Base-by-base conservation (phyloP, 805 yeast genomes). In the Ogataea nakhonphanomensis region DNA sequence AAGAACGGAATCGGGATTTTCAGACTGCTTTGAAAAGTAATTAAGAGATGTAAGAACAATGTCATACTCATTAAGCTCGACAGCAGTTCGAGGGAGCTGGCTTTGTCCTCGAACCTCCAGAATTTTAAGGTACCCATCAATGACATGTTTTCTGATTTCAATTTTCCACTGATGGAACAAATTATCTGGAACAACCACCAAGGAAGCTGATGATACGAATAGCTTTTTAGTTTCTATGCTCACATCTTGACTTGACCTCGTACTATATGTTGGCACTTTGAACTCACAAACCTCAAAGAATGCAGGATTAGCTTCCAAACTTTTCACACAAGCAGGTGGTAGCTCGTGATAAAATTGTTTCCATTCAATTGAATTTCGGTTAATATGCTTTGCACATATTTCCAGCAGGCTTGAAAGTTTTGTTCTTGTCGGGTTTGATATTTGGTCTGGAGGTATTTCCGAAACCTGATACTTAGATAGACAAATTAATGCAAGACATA, bases 121-220 rank as follows among this genome's bases (percentile, higher is more conserved):
- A 1, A 72, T 58, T 3, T 53, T 61, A 27, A 82, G 56, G 43
- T 44, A 68, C 0, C 54, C 65, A 1, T 56, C 51, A 7, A 61
- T 50, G 5, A 78, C 58, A 52, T 82, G 90, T 46, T 80, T 81
- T 11, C 59, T 58, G 2, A 81, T 60, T 53, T 82, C 89, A 10
- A 60, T 50, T 17, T 58, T 62, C 90, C 89, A 82, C 54, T 82
- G 90, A 43, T 72, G 75, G 44, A 78, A 72, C 11, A 82, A 59
- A 50, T 81, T 79, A 50, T 81, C 85, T 0, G 90, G 90, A 7
- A 77, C 75, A 1, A 82, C 71, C 10, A 81, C 66, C 29, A 82
- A 55, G 0, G 88, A 80, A 0, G 83, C 64, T 7, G 71, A 66
- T 12, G 80, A 71, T 5, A 79, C 59, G 17, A 62, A 62, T 1